phyloP scores from a whole-genome alignment of 257 asterid genomes.

The Voacanga thouarsii region DNA sequence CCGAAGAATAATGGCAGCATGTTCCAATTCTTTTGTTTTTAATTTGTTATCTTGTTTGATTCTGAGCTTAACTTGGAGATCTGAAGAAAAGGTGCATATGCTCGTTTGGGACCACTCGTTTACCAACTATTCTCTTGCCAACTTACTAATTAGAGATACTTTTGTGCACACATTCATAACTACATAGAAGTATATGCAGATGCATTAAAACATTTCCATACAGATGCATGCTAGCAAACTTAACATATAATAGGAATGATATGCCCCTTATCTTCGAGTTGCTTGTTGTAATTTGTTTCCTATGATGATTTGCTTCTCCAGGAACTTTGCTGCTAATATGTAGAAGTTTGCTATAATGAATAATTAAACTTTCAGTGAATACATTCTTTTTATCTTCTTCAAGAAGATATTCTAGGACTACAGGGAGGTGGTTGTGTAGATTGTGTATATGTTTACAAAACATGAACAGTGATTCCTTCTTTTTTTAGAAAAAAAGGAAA shows the following conservation, averaged over 20 bases:
- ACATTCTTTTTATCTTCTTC: not conserved
- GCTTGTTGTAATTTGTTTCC: not conserved
- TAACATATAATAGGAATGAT: not conserved
- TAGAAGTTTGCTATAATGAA: not conserved
- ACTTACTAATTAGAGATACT: conserved; percentile 13
- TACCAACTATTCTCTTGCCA: conserved; percentile 23
- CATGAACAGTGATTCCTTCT: conserved; percentile 1
- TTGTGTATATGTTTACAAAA: not conserved
- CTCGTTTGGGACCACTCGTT: conserved; percentile 38
- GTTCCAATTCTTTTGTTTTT: conserved; percentile 10
- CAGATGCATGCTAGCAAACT: not conserved
- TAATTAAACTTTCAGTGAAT: not conserved
- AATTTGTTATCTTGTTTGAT: conserved; percentile 27
- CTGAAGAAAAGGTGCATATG: conserved; percentile 24
- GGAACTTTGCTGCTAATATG: not conserved
- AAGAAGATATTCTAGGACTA: not conserved
- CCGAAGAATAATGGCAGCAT: conserved; percentile 17
- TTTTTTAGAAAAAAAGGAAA: not conserved
- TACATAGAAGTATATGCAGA: not conserved
- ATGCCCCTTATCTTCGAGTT: not conserved
- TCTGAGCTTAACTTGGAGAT: conserved; percentile 27
- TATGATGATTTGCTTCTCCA: not conserved
- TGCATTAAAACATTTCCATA: not conserved
- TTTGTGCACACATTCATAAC: conserved; percentile 1
- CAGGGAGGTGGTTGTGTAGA: not conserved